Evolutionary conservation across 306 rosid genomes (phyloP).

Genomic region (Pueraria montana): DNA sequence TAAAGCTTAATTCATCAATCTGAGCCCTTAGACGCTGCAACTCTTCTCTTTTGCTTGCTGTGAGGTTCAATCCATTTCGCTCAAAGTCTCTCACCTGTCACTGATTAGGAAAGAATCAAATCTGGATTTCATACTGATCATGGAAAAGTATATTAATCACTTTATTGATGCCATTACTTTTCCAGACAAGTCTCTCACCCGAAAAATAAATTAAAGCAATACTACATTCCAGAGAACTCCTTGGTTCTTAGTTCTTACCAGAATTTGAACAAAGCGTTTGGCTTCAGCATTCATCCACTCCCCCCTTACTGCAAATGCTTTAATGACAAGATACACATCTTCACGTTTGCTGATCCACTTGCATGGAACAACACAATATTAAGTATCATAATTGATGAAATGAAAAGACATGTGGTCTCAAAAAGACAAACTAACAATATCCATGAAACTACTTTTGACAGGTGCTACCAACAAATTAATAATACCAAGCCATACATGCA

Average conservation of each 20-base stretch:
- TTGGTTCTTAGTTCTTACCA: slow-evolving; percentile 63
- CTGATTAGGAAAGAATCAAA: slow-evolving; percentile 87
- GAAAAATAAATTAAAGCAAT: background rate
- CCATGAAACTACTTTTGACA: background rate
- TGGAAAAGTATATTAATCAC: slow-evolving; percentile 36
- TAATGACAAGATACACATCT: slow-evolving; percentile 83
- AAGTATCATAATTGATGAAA: slow-evolving; percentile 39
- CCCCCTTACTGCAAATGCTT: slow-evolving; percentile 74
- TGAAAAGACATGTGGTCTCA: slow-evolving; percentile 15
- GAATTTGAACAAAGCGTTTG: slow-evolving; percentile 68
- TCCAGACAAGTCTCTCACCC: background rate
- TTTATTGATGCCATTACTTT: slow-evolving; percentile 23
- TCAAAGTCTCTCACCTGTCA: slow-evolving; percentile 99
- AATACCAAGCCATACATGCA: slow-evolving; percentile 9
- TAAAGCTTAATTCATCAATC: slow-evolving; percentile 79
- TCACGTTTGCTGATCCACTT: slow-evolving; percentile 81
- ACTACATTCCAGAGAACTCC: slow-evolving; percentile 23
- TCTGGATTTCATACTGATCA: slow-evolving; percentile 48
- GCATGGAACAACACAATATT: slow-evolving; percentile 47
- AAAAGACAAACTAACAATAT: slow-evolving; percentile 34
- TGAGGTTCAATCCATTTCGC: slow-evolving; percentile 91
- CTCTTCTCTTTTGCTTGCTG: slow-evolving; percentile 87
- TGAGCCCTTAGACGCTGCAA: slow-evolving; percentile 73
- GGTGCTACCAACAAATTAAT: background rate
- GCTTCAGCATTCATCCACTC: slow-evolving; percentile 83